phyloP scores from a whole-genome alignment of 2,329 filamentous ascomycete genomes.

The Fusarium bulbicola region DNA sequence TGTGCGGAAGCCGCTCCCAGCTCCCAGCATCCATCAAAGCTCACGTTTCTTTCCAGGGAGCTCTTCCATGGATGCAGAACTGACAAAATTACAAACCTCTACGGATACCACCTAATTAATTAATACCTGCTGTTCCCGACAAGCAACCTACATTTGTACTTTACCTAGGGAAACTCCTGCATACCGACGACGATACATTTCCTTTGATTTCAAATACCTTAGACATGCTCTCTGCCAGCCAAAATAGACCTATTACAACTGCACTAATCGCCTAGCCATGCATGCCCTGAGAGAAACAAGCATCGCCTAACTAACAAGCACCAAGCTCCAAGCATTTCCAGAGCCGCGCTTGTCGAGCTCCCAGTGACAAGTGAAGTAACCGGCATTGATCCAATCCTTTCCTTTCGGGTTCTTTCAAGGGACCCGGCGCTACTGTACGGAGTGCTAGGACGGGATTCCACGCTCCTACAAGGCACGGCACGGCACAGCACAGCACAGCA shows the following conservation, averaged over 20 bases:
- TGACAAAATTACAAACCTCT: background rate
- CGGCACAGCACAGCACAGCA: conserved; percentile 13
- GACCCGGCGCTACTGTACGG: conserved; percentile 4
- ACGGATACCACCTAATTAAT: background rate
- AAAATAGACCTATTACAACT: background rate
- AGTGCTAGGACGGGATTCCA: conserved; percentile 2
- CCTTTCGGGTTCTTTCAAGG: conserved; percentile 14
- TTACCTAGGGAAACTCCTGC: background rate
- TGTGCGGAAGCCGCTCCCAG: conserved; percentile 25
- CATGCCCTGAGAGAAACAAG: background rate
- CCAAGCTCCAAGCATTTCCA: conserved; percentile 14
- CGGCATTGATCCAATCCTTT: conserved; percentile 27
- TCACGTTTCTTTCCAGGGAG: conserved; percentile 23
- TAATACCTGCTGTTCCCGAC: background rate
- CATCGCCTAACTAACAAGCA: background rate
- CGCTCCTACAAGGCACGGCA: conserved; percentile 10
- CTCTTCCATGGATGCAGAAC: conserved; percentile 5
- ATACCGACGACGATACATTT: background rate
- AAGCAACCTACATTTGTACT: background rate
- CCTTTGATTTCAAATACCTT: background rate
- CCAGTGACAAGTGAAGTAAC: conserved; percentile 4
- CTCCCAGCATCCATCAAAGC: conserved; percentile 4
- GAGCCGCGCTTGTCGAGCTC: conserved; percentile 40
- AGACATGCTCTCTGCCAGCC: background rate
- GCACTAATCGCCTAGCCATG: background rate